A percentile compares a stretch with the other conserved stretches of the same genome.
phyloP scores from a whole-genome alignment of 192 early-diverging fungal species.

The Mortierella claussenii region DNA sequence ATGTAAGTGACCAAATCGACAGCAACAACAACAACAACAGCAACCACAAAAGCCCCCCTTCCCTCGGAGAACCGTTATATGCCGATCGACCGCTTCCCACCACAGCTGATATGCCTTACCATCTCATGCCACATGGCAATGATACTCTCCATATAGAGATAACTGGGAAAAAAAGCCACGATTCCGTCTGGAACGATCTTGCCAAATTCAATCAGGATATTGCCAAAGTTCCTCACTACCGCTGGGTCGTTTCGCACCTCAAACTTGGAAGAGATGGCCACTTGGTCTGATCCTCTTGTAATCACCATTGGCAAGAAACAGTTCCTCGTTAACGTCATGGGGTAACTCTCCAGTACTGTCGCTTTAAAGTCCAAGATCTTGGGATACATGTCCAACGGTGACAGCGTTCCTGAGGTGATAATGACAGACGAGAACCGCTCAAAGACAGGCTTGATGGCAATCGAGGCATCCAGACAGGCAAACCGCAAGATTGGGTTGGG shows the following conservation, averaged over 20 bases:
- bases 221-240: slow-evolving; percentile 98
- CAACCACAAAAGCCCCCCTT: too few species aligned
- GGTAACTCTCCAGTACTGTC: slow-evolving; percentile 90
- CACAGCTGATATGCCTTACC: too few species aligned
- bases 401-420: slow-evolving; percentile 99
- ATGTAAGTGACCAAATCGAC: background rate
- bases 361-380: slow-evolving; percentile 92
- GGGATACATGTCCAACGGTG: slow-evolving; percentile 98
- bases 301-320: slow-evolving; percentile 98
- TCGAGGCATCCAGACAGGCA: slow-evolving; percentile 94
- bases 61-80: too few species aligned
- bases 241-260: slow-evolving; percentile 99
- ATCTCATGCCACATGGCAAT: slow-evolving; percentile 99
- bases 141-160: slow-evolving; percentile 99
- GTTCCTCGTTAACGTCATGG: slow-evolving; percentile 94
- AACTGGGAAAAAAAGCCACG: slow-evolving; percentile 98
- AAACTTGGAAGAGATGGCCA: slow-evolving; percentile 96
- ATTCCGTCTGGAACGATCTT: slow-evolving; percentile 96
- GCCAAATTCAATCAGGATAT: slow-evolving; percentile 94
- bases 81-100: too few species aligned
- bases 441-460: slow-evolving; percentile 97
- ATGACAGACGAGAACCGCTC: slow-evolving; percentile 95
- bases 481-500: slow-evolving; percentile 93
- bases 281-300: slow-evolving; percentile 98
- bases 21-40: background rate